phyloP scores from a whole-genome alignment of 176 grass and related monocot genomes.

The Cenchrus fungigraminus region DNA sequence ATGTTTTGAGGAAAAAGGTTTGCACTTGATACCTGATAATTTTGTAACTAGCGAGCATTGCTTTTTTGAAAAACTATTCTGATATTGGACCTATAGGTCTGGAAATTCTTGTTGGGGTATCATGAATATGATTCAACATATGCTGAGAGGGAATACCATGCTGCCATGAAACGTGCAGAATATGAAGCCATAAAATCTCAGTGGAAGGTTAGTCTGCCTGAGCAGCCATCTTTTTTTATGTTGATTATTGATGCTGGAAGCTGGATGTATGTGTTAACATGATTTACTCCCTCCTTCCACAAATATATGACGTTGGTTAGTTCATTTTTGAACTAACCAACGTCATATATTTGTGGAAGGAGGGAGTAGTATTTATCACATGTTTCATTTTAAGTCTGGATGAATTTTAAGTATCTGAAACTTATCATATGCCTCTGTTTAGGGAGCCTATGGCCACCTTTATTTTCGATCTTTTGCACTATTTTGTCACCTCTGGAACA shows the following conservation, averaged over 20 bases:
- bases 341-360: no score
- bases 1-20: conserved; percentile 93
- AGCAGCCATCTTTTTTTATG: conserved; percentile 12
- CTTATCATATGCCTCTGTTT: not conserved
- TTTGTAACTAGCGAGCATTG: conserved; percentile 22
- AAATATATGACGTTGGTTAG: no score
- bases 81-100: conserved; percentile 64
- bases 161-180: conserved; percentile 73
- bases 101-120: conserved; percentile 96
- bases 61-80: conserved; percentile 39
- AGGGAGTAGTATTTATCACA: not conserved
- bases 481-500: not conserved
- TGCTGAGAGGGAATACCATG: conserved; percentile 89
- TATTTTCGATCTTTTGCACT: not conserved
- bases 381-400: conserved; percentile 5
- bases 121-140: conserved; percentile 97
- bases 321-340: no score
- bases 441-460: not conserved
- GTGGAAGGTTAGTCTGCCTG: conserved; percentile 76
- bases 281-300: not conserved
- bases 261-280: conserved; percentile 1
- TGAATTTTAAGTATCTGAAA: not conserved
- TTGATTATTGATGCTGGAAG: not conserved
- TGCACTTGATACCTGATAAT: conserved; percentile 21
- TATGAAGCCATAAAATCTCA: conserved; percentile 93